A percentile compares a stretch with the other conserved stretches of the same genome.
Conservation (phyloP, 2,329 filamentous ascomycete genomes). For the Arthrobotrys entomopaga region DNA sequence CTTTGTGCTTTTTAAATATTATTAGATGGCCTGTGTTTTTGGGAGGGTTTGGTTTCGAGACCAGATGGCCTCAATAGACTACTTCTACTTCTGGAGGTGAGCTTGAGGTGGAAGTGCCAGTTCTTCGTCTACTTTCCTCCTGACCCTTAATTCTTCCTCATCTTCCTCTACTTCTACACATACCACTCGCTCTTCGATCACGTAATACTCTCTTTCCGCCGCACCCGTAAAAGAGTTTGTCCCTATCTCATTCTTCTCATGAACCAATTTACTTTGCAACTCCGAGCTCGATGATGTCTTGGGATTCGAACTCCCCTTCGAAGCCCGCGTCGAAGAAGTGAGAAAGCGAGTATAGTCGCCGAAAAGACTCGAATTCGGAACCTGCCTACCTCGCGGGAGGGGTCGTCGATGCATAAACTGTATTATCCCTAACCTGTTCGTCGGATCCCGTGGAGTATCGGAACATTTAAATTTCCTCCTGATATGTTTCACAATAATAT, state of each 20-base stretch:
- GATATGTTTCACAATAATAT: conserved; percentile 24
- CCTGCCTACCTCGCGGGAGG: background rate
- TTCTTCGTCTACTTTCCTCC: background rate
- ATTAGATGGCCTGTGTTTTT: too few species aligned
- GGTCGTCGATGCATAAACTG: background rate
- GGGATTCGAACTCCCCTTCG: conserved; percentile 4
- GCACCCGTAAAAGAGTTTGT: background rate
- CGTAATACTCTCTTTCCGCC: conserved; percentile 16
- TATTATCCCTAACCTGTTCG: conserved; percentile 5
- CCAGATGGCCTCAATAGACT: too few species aligned
- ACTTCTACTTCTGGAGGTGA: background rate
- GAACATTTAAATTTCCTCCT: background rate
- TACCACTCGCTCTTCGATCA: conserved; percentile 2
- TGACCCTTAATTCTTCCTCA: background rate
- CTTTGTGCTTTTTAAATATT: too few species aligned
- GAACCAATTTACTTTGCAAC: too few species aligned
- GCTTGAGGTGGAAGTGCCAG: conserved; percentile 2
- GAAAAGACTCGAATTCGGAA: conserved; percentile 8
- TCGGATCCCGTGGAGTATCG: background rate
- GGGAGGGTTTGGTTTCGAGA: too few species aligned
- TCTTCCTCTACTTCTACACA: conserved; percentile 6
- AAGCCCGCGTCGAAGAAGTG: conserved; percentile 7
- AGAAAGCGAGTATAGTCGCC: conserved; percentile 13
- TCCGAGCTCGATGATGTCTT: background rate
- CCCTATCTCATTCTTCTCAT: background rate